A percentile compares a stretch with the other conserved stretches of the same genome.
phyloP scores from a whole-genome alignment of 1,284 basidiomycete species.

The Pascua guehoae region DNA sequence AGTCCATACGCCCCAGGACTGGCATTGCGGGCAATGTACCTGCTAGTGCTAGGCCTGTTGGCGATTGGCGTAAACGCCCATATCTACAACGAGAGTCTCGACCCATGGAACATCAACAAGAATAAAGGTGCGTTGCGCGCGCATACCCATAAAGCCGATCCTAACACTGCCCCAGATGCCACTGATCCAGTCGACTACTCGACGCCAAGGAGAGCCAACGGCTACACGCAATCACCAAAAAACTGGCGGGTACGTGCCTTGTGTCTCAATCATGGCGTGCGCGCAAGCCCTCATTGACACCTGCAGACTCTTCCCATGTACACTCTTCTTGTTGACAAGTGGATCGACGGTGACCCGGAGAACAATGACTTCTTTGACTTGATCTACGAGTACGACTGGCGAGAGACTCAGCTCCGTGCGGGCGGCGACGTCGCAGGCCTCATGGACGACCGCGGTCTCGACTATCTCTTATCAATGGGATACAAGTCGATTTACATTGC shows the following conservation, averaged over 20 bases:
- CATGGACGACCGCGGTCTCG: conserved; percentile 59
- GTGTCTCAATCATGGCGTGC: not conserved
- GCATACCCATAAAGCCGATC: not conserved
- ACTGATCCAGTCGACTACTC: conserved; percentile 66
- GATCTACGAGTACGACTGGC: conserved; percentile 74
- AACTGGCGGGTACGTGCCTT: conserved; percentile 69
- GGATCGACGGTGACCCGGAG: conserved; percentile 80
- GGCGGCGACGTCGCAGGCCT: conserved; percentile 82
- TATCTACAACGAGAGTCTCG: conserved; percentile 66
- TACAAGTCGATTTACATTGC: conserved; percentile 78
- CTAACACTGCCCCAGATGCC: conserved; percentile 52
- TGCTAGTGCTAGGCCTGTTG: conserved; percentile 5
- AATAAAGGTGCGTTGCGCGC: conserved; percentile 56
- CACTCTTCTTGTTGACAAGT: conserved; percentile 84
- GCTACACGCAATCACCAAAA: conserved; percentile 70
- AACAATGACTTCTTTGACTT: conserved; percentile 85
- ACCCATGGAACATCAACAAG: conserved; percentile 76
- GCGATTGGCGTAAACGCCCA: conserved; percentile 17
- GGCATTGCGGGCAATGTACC: not conserved
- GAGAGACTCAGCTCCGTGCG: conserved; percentile 79
- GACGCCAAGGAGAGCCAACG: conserved; percentile 31
- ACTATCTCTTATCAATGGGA: conserved; percentile 86
- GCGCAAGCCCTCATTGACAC: not conserved
- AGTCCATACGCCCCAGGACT: conserved; percentile 1
- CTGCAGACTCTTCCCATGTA: conserved; percentile 65